phyloP scores from a whole-genome alignment of 371 early-diverging fungal species.

The Saksenaea oblongispora region DNA sequence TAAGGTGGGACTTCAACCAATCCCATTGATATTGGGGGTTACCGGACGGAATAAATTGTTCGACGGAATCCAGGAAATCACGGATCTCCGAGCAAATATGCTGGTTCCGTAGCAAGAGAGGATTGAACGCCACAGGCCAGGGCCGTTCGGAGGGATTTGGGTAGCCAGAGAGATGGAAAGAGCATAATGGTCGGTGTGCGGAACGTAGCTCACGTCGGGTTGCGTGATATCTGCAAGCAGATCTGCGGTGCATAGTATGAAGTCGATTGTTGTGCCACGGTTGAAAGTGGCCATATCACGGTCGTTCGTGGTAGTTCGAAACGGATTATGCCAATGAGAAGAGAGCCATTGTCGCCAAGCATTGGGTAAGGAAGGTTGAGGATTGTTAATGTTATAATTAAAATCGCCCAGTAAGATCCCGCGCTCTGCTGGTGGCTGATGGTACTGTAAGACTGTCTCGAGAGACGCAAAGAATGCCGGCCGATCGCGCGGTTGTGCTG shows the following conservation, averaged over 20 bases:
- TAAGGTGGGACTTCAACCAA: too few species aligned
- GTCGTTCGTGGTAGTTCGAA: neutral
- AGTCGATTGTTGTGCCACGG: neutral
- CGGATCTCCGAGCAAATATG: too few species aligned
- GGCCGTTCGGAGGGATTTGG: too few species aligned
- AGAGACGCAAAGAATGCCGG: neutral
- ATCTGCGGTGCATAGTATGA: neutral
- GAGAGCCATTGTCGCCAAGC: conserved; percentile 1
- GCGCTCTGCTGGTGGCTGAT: conserved; percentile 4
- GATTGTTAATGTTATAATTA: conserved; percentile 6
- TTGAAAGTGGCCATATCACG: neutral
- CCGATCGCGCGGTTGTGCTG: neutral
- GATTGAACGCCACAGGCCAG: too few species aligned
- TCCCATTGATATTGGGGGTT: too few species aligned
- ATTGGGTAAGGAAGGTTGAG: neutral
- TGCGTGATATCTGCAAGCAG: neutral
- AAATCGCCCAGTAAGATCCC: conserved; percentile 11
- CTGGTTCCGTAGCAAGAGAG: too few species aligned
- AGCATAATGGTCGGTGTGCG: too few species aligned
- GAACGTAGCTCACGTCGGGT: too few species aligned
- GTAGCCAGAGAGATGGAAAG: too few species aligned
- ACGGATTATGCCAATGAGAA: neutral
- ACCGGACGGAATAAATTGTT: too few species aligned
- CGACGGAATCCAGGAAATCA: too few species aligned
- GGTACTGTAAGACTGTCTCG: too few species aligned